Evolutionary conservation across 371 early-diverging fungal species (phyloP).

Genomic region (Saksenaea vasiformis): DNA sequence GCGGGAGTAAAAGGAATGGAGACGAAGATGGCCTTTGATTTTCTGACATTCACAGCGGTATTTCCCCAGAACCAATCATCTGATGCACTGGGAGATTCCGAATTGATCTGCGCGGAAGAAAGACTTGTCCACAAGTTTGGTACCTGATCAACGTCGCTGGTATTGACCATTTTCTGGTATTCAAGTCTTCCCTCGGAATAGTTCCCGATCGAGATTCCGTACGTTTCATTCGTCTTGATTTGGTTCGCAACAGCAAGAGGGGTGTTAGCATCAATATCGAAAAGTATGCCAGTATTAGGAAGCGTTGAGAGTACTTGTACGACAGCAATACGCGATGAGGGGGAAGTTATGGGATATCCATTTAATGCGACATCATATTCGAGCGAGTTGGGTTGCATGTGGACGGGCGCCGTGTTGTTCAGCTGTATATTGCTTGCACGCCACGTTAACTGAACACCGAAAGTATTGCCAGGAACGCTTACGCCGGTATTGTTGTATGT

Average conservation of each 20-base stretch:
- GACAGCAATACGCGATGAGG: slow-evolving; percentile 28
- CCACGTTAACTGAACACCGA: slow-evolving; percentile 30
- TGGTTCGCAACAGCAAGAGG: slow-evolving; percentile 33
- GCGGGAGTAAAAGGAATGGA: slow-evolving; percentile 19
- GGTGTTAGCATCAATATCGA: slow-evolving; percentile 50
- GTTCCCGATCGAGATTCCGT: slow-evolving; percentile 43
- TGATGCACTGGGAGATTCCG: slow-evolving; percentile 6
- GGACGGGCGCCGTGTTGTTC: slow-evolving; percentile 41
- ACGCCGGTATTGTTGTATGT: slow-evolving; percentile 23
- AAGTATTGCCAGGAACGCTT: slow-evolving; percentile 3
- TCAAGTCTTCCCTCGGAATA: slow-evolving; percentile 47
- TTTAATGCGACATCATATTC: slow-evolving; percentile 37
- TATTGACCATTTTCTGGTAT: slow-evolving; percentile 34
- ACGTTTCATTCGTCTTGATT: slow-evolving; percentile 47
- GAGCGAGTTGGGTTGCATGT: slow-evolving; percentile 42
- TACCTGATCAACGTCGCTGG: slow-evolving; percentile 17
- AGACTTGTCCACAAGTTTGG: slow-evolving; percentile 7
- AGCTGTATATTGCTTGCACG: slow-evolving; percentile 42
- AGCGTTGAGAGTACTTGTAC: slow-evolving; percentile 25
- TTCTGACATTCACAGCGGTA: slow-evolving; percentile 7
- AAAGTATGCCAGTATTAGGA: not conserved
- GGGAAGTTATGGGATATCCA: slow-evolving; percentile 23
- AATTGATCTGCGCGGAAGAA: not conserved
- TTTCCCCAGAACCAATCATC: slow-evolving; percentile 36
- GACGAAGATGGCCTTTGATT: slow-evolving; percentile 17